Evolutionary conservation across 139 green algal species (phyloP), one percentile per base, ranked within the genome.

Genomic region (Nannochloris sp.): DNA sequence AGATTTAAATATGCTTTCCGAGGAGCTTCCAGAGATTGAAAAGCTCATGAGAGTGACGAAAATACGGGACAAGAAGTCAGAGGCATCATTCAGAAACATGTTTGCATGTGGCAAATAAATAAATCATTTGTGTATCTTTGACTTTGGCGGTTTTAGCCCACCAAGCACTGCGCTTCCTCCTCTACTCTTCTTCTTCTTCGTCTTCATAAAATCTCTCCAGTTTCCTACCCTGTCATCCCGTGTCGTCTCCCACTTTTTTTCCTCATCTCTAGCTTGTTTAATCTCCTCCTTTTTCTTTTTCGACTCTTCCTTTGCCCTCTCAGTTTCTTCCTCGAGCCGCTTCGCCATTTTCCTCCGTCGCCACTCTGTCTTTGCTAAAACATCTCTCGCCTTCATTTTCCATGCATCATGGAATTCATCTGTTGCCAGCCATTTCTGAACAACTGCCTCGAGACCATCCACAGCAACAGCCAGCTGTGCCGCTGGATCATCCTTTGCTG

Each of bases 351-450:
- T 92, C 8, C 80, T 72, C 48, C 77, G 82, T 6, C 84, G 65
- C 74, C 77, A 96, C 65, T 91, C 89, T 13, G 75, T 68, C 2
- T 76, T 76, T 6, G 87, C 90, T 43, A 96, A 68, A 64, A 93
- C 61, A 45, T 96, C 87, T 2, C 84, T 69, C 26, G 85, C 73
- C 72, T 92, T 89, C 16, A 82, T 9, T 65, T 79, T 84, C 89
- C 89, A 95, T 16, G 66, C 69, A 59, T 94, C 84, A 57, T 94
- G 84, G 66, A 94, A 96, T 57, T 90, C 89, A 8, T 83, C 74
- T 9, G 79, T 88, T 51, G 75, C 57, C 70, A 92, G 82, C 56
- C 74, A 95, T 31, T 79, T 70, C n/a, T 76, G 78, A 66, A 87
- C 70, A 49, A 94, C 84, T 40, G 67, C 64, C 20, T 85, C 87